phyloP scores from a whole-genome alignment of 768 basidiomycete species.

The Rhodotorula diobovata region DNA sequence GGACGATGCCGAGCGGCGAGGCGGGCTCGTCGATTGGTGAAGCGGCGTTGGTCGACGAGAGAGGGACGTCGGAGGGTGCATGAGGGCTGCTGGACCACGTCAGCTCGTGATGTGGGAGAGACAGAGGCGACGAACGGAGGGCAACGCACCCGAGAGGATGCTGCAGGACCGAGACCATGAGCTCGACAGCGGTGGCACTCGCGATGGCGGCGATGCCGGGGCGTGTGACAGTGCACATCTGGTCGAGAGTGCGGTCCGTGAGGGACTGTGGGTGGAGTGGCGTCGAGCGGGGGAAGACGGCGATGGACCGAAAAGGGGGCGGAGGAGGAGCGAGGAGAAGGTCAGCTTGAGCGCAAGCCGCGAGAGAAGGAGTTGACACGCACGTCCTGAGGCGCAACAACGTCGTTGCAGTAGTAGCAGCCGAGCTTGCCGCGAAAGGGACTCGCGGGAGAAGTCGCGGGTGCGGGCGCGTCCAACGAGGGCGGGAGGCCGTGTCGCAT shows the following conservation, averaged over 20 bases:
- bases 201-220: constrained; percentile 93
- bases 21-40: neutral
- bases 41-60: neutral
- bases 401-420: constrained; percentile 98
- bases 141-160: constrained; percentile 72
- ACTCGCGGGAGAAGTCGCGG: constrained; percentile 8
- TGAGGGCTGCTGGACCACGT: constrained; percentile 33
- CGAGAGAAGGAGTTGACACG: constrained; percentile 38
- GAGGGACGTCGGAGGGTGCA: constrained; percentile 36
- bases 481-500: constrained; percentile 85
- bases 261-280: constrained; percentile 42
- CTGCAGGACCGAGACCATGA: constrained; percentile 80
- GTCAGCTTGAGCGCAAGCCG: neutral
- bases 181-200: constrained; percentile 82
- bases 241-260: constrained; percentile 88
- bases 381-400: constrained; percentile 92
- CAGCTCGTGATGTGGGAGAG: neutral
- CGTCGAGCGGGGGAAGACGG: too few relatives aligned
- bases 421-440: constrained; percentile 56
- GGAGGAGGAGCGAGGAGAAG: too few relatives aligned
- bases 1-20: constrained; percentile 73
- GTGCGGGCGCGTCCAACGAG: constrained; percentile 36
- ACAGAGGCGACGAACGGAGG: neutral
- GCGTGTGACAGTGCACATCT: constrained; percentile 98
- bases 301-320: too few relatives aligned